Base-by-base conservation (phyloP, 2,329 filamentous ascomycete species). In the Pezicula carpinea region DNA sequence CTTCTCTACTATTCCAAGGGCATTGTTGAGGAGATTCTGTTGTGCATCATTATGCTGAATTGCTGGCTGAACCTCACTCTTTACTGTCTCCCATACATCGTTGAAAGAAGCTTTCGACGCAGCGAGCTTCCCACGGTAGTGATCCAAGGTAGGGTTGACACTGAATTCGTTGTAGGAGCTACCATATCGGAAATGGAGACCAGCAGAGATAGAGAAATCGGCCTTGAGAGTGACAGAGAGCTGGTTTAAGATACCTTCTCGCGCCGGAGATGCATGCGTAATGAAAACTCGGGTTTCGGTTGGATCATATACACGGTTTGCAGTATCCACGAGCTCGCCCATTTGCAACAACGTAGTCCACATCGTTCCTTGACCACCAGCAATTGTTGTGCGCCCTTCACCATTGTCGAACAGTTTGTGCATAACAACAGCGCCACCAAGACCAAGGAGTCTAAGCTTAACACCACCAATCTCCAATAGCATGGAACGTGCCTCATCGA, bases 121-220 rank as follows among this genome's bases (percentile, higher is more conserved):
- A 43, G 93, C 92, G 46, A 99, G 83, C 77, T 99, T 99, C 64
- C 93, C 95, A 50, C 95, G 89, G 70, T 99, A 99, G 70, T 99
- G 93, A 61, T 99, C 93, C 46, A 99, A 76, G 0, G 92, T 96
- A 3, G 93, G 95, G 67, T 99, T 99, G 64, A 99, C 93, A 55
- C 91, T 96, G 71, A 99, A 99, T 67, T 99, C 95, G 70, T 99
- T 99, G 77, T 99, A 99, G 1, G 95, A 99, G 68, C 92, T 97
- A 55, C 95, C 93, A 59, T 99, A 99, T 55, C 93, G 82, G 83
- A 99, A 99, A 70, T 99, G 93, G 22, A 99, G 83, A 60, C 93
- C 93, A 42, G 93, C 93, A 10, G 93, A 99, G 62, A 99, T 85
- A 19, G 93, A 99, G 69, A 99, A 99, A 66, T 99, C 93, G 29